Evolutionary conservation across 83 land plant species (phyloP), one percentile per base, ranked within the genome.

Genomic region (Picea mariana): DNA sequence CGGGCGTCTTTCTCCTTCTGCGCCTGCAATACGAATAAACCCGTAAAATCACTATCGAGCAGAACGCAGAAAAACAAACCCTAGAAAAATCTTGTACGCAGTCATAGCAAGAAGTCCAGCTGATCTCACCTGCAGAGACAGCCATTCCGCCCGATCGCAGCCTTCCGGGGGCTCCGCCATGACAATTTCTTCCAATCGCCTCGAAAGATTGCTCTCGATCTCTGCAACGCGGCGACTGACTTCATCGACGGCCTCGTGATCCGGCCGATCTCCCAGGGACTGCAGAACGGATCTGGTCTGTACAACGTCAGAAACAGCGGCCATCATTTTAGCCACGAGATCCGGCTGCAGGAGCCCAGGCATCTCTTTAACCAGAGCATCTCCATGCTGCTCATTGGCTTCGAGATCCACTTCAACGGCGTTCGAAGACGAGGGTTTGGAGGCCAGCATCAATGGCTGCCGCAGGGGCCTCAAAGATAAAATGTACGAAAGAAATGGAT

Each of bases 211-310:
- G 17, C 11, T 68, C 9, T 97, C 96, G 68, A 91, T 85, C 58
- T 85, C 90, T 9, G 63, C 63, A 64, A 95, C 31, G 31, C 84
- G 87, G 23, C 81, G 63, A 62, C 83, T 81, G 64, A 98, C 98
- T 7, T 47, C 58, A 71, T 95, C 98, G 49, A 97, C 91, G 4
- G 89, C 81, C 82, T 92, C 95, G 81, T 93, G 92, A 77, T 93
- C 95, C 75, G 99, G 98, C 58, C 98, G 91, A 0, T 83, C 83
- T 20, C 98, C 96, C 4, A 95, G 90, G 59, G 89, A 75, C 5
- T 75, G 80, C 76, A 97, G 86, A 60, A 88, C 80, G 40, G 94
- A 84, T 44, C 95, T 88, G 62, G 92, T 79, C 66, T 90, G 91
- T 5, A 84, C 87, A 18, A 94, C 92, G 15, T 88, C 89, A 17